A percentile compares a stretch with the other conserved stretches of the same genome.
phyloP scores from a whole-genome alignment of 208 protist genomes.

The Acanthamoeba culbertsoni region DNA sequence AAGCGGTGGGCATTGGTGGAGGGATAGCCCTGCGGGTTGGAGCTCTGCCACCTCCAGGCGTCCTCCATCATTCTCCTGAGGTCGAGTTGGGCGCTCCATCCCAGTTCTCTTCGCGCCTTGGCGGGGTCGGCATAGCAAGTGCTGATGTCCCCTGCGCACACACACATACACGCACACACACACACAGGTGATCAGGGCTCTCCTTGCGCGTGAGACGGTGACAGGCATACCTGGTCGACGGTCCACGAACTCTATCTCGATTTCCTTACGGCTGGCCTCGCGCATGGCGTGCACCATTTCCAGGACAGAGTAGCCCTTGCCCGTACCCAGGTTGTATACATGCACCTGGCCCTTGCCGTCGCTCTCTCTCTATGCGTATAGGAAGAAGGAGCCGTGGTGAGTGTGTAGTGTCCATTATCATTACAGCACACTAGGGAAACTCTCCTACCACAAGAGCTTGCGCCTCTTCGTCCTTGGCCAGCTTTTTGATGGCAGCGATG shows the following conservation, averaged over 20 bases:
- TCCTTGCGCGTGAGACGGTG: background rate
- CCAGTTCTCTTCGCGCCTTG: conserved; percentile 79
- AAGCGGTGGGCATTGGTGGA: conserved; percentile 13
- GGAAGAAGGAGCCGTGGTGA: background rate
- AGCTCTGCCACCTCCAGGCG: conserved; percentile 84
- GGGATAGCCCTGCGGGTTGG: conserved; percentile 80
- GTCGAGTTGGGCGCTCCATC: conserved; percentile 82
- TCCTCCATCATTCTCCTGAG: conserved; percentile 86
- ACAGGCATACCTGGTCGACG: conserved; percentile 54
- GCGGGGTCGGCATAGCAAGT: conserved; percentile 78
- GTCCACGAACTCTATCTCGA: conserved; percentile 84
- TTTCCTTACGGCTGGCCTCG: conserved; percentile 89
- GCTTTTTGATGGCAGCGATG: conserved; percentile 87
- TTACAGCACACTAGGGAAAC: background rate
- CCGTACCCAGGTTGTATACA: conserved; percentile 96
- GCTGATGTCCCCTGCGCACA: conserved; percentile 80
- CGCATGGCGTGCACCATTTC: conserved; percentile 93
- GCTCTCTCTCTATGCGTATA: background rate
- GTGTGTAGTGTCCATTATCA: background rate
- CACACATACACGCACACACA: too few relatives aligned
- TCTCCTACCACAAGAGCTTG: background rate
- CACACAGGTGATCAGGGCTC: too few relatives aligned
- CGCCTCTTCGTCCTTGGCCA: background rate
- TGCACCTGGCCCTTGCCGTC: conserved; percentile 54
- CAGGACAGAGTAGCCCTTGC: conserved; percentile 92